phyloP scores from a whole-genome alignment of 257 asterid species.

The Solanum bulbocastanum region DNA sequence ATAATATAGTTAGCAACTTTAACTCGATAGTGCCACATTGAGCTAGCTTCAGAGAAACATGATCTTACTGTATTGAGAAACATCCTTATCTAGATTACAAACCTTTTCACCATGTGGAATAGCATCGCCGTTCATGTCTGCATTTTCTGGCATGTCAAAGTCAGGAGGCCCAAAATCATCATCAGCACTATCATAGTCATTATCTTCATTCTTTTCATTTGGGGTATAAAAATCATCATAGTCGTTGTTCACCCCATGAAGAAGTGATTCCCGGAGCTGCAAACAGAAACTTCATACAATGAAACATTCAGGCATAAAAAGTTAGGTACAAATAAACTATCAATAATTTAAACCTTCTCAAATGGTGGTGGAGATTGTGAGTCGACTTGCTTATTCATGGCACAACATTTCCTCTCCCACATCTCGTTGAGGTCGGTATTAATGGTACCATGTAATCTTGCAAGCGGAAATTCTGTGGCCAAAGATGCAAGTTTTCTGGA shows the following conservation, averaged over 20 bases:
- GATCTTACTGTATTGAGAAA: background rate
- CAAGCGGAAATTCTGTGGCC: constrained; percentile 61
- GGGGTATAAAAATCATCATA: constrained; percentile 21
- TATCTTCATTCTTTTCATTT: constrained; percentile 17
- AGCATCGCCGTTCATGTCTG: constrained; percentile 18
- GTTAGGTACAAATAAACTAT: background rate
- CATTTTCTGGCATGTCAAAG: constrained; percentile 47
- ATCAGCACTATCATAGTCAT: constrained; percentile 61
- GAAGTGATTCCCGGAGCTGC: constrained; percentile 83
- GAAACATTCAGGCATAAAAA: background rate
- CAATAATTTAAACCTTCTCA: constrained; percentile 52
- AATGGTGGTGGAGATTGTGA: constrained; percentile 41
- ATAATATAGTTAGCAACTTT: background rate
- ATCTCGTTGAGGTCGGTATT: constrained; percentile 44
- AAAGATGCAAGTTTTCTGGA: constrained; percentile 29
- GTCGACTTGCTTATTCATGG: constrained; percentile 16
- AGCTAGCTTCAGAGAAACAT: background rate
- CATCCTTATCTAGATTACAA: background rate
- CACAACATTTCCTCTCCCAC: constrained; percentile 49
- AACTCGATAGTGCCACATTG: background rate
- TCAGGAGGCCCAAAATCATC: constrained; percentile 44
- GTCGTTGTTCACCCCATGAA: constrained; percentile 23
- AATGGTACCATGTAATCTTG: constrained; percentile 54
- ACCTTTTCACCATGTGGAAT: constrained; percentile 45
- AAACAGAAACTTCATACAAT: constrained; percentile 13